Conservation (phyloP, 2,329 filamentous ascomycete species). For the Zasmidium cellare region DNA sequence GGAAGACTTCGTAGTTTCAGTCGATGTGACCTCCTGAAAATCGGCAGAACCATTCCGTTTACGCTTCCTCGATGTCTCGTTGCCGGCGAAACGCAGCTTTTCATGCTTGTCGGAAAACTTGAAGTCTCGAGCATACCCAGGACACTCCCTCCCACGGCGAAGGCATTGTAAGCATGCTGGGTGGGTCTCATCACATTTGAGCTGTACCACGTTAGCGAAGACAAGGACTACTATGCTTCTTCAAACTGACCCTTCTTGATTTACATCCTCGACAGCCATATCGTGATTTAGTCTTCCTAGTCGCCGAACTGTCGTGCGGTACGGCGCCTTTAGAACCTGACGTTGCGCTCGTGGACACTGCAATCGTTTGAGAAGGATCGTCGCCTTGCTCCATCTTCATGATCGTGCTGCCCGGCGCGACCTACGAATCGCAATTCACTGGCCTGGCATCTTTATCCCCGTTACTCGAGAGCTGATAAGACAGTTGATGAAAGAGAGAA, state of each 20-base stretch:
- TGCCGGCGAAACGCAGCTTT: neutral
- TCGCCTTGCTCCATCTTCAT: too few relatives aligned
- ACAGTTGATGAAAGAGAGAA: too few relatives aligned
- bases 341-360: too few relatives aligned
- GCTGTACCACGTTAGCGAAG: neutral
- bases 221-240: neutral
- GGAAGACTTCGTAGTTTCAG: neutral
- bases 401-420: too few relatives aligned
- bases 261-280: slow-evolving; percentile 1
- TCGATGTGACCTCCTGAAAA: neutral
- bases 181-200: slow-evolving; percentile 2
- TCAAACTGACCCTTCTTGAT: neutral
- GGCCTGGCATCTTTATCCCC: too few relatives aligned
- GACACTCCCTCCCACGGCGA: neutral
- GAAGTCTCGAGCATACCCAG: slow-evolving; percentile 2
- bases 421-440: too few relatives aligned
- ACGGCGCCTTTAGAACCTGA: too few relatives aligned
- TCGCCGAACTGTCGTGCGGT: neutral
- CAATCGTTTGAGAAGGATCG: too few relatives aligned
- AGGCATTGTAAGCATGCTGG: neutral
- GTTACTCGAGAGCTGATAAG: too few relatives aligned
- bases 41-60: neutral
- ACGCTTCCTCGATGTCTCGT: neutral
- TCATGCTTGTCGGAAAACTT: slow-evolving; percentile 3
- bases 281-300: neutral